Percentiles rank a stretch among this genome's conserved stretches.
Evolutionary conservation across 2,329 filamentous ascomycete genomes (phyloP).

Genomic region (Rutstroemia sydowiana): DNA sequence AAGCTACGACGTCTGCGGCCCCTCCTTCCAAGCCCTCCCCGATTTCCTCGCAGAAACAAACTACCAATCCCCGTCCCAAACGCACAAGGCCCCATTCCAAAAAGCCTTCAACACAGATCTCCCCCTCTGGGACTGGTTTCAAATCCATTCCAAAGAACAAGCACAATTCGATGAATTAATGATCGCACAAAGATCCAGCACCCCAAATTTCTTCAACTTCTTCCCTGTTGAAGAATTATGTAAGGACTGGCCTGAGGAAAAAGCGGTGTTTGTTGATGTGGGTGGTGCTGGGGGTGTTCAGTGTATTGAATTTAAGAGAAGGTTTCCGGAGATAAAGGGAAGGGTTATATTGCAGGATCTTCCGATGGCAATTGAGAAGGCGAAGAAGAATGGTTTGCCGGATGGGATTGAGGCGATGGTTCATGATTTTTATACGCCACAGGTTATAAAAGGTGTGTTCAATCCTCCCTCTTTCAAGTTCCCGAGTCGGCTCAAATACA

Average conservation of each 20-base stretch:
- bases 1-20: background rate
- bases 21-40: background rate
- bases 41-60: background rate
- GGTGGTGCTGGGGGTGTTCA: background rate
- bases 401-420: conserved; percentile 27
- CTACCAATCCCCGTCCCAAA: background rate
- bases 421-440: conserved; percentile 26
- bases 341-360: conserved; percentile 36
- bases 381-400: conserved; percentile 15
- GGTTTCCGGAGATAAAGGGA: conserved; percentile 2
- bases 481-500: too few species aligned
- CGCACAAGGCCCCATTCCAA: conserved; percentile 1
- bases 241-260: conserved; percentile 23
- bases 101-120: conserved; percentile 10
- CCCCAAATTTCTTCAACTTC: background rate
- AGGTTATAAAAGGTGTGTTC: conserved; percentile 21
- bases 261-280: conserved; percentile 1
- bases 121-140: conserved; percentile 6
- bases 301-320: background rate
- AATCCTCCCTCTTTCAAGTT: background rate
- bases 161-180: conserved; percentile 9
- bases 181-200: conserved; percentile 3
- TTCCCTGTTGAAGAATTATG: conserved; percentile 4
- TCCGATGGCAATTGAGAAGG: conserved; percentile 15
- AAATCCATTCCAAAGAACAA: background rate